Conservation (phyloP, 1,139 yeast genomes). For the Eremothecium coryli region DNA sequence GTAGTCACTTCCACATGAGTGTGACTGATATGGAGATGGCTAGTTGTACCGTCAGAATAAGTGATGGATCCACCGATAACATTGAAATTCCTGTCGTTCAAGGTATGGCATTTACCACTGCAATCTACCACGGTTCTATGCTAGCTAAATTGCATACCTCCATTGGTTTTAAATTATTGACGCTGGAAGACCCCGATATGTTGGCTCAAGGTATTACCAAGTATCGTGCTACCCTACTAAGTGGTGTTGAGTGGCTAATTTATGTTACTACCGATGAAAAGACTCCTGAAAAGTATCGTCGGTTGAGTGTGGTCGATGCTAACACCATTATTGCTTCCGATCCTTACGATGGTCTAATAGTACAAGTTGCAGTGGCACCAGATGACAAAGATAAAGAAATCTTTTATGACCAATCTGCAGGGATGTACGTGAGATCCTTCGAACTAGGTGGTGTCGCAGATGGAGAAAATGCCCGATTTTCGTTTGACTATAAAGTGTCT, state of each 20-base stretch:
- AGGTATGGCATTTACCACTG: slow-evolving; percentile 77
- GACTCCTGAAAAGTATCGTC: slow-evolving; percentile 26
- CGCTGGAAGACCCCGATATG: slow-evolving; percentile 36
- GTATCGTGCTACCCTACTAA: slow-evolving; percentile 46
- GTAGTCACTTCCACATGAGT: slow-evolving; percentile 28
- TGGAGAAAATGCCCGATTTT: slow-evolving; percentile 39
- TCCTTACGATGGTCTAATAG: slow-evolving; percentile 44
- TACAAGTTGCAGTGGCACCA: slow-evolving; percentile 57
- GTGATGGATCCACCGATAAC: slow-evolving; percentile 30
- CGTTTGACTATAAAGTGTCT: slow-evolving; percentile 42
- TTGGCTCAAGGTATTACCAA: slow-evolving; percentile 39
- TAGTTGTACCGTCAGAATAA: slow-evolving; percentile 46
- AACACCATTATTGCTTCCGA: slow-evolving; percentile 37
- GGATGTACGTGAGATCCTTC: slow-evolving; percentile 43
- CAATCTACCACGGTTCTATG: slow-evolving; percentile 50
- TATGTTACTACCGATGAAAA: slow-evolving; percentile 42
- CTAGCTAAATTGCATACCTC: slow-evolving; percentile 46
- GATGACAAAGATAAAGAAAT: slow-evolving; percentile 34
- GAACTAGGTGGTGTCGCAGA: slow-evolving; percentile 32
- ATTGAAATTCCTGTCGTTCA: slow-evolving; percentile 42
- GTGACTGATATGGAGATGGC: slow-evolving; percentile 46
- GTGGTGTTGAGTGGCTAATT: slow-evolving; percentile 47
- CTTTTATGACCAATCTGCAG: slow-evolving; percentile 54
- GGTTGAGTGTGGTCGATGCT: slow-evolving; percentile 29
- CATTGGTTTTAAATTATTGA: slow-evolving; percentile 42